These are phyloP conservation scores for Aspergillus sp. DNA, from an alignment of 2,329 filamentous ascomycete genomes.

Conservation along the genomic window DNA sequence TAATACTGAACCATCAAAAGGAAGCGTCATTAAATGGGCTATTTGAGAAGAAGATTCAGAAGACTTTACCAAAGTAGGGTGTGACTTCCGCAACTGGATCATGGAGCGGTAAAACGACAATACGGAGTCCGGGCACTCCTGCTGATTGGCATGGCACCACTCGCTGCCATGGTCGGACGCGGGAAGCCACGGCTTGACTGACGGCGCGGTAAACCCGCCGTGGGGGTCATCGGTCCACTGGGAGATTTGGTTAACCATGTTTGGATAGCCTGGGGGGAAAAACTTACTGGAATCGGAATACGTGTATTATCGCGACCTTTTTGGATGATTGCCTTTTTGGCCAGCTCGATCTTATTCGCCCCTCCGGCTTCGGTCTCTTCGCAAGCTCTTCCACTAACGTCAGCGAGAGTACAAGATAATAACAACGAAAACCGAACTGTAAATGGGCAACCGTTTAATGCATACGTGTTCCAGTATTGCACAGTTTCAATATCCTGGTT, in stretches of 20 bases:
- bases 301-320: constrained; percentile 22
- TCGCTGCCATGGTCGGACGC: constrained; percentile 48
- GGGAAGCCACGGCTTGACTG: constrained; percentile 52
- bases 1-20: constrained; percentile 4
- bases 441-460: neutral
- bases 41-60: neutral
- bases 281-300: constrained; percentile 16
- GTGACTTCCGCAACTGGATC: constrained; percentile 45
- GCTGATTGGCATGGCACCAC: constrained; percentile 46
- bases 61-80: constrained; percentile 16
- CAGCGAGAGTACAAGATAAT: neutral
- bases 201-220: constrained; percentile 8
- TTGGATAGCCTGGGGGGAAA: neutral
- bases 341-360: constrained; percentile 14
- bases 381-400: constrained; percentile 8
- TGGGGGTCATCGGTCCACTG: constrained; percentile 11
- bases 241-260: neutral
- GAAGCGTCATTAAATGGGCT: neutral
- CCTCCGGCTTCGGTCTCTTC: constrained; percentile 9
- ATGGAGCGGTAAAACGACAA: constrained; percentile 50
- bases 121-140: constrained; percentile 31
- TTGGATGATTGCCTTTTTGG: constrained; percentile 17
- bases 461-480: constrained; percentile 40
- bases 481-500: constrained; percentile 44
- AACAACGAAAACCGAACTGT: neutral